These are phyloP conservation scores for Hericium rajendrae DNA, from an alignment of 768 basidiomycete genomes.

Conservation along the genomic window DNA sequence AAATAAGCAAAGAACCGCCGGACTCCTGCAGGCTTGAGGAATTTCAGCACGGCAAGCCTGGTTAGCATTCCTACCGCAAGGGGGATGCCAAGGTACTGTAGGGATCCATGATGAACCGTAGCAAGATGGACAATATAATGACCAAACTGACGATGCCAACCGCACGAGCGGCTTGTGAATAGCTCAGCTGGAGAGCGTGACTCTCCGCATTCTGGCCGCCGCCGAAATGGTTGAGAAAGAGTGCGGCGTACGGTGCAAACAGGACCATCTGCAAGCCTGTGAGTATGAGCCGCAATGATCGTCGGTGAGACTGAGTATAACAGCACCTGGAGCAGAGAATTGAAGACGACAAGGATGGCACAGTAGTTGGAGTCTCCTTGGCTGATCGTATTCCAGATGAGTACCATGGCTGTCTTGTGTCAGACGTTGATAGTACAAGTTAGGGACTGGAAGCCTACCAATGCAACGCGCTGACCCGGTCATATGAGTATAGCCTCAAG, in stretches of 20 bases:
- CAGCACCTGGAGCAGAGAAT: conserved; percentile 42
- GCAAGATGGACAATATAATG: not conserved
- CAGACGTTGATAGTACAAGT: conserved; percentile 3
- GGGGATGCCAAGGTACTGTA: conserved; percentile 76
- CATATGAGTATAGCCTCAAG: not conserved
- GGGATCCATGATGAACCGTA: not conserved
- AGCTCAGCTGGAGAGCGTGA: conserved; percentile 37
- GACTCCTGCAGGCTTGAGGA: conserved; percentile 37
- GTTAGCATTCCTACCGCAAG: conserved; percentile 65
- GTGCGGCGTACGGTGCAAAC: conserved; percentile 62
- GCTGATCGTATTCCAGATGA: conserved; percentile 76
- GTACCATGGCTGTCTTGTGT: conserved; percentile 48
- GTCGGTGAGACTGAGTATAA: not conserved
- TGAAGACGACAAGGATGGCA: conserved; percentile 72
- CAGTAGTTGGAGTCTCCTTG: conserved; percentile 63
- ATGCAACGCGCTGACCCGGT: not conserved
- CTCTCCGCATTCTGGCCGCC: conserved; percentile 20
- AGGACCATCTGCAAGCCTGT: conserved; percentile 48
- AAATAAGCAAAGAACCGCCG: conserved; percentile 50
- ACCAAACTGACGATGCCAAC: conserved; percentile 54
- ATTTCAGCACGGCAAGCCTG: conserved; percentile 40
- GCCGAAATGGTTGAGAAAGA: conserved; percentile 68
- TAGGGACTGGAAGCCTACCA: not conserved
- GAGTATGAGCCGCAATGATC: not conserved
- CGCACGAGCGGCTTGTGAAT: conserved; percentile 51